phyloP scores from a whole-genome alignment of 2,329 filamentous ascomycete genomes.

The Hypoxylon sp. region DNA sequence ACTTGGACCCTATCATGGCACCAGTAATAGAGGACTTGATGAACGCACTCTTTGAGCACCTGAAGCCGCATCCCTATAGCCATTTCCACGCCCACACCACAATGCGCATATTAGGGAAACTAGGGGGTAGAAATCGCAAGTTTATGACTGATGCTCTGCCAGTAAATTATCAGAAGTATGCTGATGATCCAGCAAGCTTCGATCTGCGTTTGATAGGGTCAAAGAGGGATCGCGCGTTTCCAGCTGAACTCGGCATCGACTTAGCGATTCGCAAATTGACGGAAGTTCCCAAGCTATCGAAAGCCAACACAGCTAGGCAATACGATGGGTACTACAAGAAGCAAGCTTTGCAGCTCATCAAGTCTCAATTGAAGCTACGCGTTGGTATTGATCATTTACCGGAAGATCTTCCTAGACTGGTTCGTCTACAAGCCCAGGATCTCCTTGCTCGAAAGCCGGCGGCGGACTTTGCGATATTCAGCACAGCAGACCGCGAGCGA shows the following conservation, averaged over 20 bases:
- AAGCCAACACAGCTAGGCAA: slow-evolving; percentile 68
- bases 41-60: slow-evolving; percentile 96
- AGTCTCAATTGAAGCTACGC: slow-evolving; percentile 89
- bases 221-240: slow-evolving; percentile 89
- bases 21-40: slow-evolving; percentile 99
- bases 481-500: slow-evolving; percentile 81
- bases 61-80: slow-evolving; percentile 93
- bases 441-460: slow-evolving; percentile 80
- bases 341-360: slow-evolving; percentile 90
- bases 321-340: slow-evolving; percentile 90
- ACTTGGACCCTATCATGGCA: slow-evolving; percentile 98
- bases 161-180: slow-evolving; percentile 85
- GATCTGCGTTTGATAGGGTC: slow-evolving; percentile 92
- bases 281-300: slow-evolving; percentile 78
- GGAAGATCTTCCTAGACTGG: slow-evolving; percentile 86
- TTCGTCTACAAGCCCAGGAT: slow-evolving; percentile 92
- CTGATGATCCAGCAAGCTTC: slow-evolving; percentile 89
- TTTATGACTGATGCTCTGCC: slow-evolving; percentile 92
- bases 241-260: slow-evolving; percentile 87
- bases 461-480: slow-evolving; percentile 78
- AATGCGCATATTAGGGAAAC: slow-evolving; percentile 95
- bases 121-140: slow-evolving; percentile 94
- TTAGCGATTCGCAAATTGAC: slow-evolving; percentile 89
- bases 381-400: slow-evolving; percentile 90
- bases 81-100: slow-evolving; percentile 99